Percentiles rank a stretch among this genome's conserved stretches.
phyloP scores from a whole-genome alignment of 2,329 filamentous ascomycete genomes.

The Tympanopsis confertula region DNA sequence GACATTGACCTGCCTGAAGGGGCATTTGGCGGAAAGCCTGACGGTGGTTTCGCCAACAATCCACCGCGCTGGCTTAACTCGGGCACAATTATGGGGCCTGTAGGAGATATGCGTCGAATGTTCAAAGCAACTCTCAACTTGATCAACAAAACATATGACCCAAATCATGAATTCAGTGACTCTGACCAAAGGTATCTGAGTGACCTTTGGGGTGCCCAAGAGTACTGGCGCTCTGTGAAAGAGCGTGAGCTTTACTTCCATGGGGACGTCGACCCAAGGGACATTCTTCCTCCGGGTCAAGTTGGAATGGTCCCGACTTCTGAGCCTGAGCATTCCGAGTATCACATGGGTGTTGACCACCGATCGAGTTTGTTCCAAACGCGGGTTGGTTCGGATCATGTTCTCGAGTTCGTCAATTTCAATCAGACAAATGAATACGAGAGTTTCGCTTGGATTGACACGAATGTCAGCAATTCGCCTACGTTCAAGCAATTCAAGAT shows the following conservation, averaged over 20 bases:
- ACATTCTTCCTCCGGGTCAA: conserved; percentile 6
- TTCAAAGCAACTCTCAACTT: conserved; percentile 16
- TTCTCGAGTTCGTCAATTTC: conserved; percentile 19
- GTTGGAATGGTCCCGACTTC: conserved; percentile 7
- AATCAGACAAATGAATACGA: conserved; percentile 12
- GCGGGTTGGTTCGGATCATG: conserved; percentile 20
- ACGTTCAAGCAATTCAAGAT: conserved; percentile 16
- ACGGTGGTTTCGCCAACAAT: conserved; percentile 13
- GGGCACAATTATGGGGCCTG: conserved; percentile 29
- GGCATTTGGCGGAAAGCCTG: conserved; percentile 22
- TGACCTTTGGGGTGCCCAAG: conserved; percentile 28
- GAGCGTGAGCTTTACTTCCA: conserved; percentile 11
- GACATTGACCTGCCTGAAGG: conserved; percentile 16
- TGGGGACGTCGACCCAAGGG: conserved; percentile 5
- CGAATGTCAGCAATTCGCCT: conserved; percentile 9
- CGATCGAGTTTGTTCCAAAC: conserved; percentile 27
- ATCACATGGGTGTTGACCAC: conserved; percentile 26
- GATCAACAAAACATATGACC: conserved; percentile 20
- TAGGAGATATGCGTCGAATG: conserved; percentile 15
- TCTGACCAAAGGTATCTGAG: conserved; percentile 31
- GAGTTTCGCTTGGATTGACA: conserved; percentile 9
- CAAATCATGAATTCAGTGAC: conserved; percentile 16
- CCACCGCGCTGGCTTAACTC: conserved; percentile 30
- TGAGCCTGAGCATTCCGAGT: conserved; percentile 8
- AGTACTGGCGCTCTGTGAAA: conserved; percentile 21